phyloP scores from a whole-genome alignment of 225 moss, liverwort and hornwort species.

The Thuidium tamariscinum region DNA sequence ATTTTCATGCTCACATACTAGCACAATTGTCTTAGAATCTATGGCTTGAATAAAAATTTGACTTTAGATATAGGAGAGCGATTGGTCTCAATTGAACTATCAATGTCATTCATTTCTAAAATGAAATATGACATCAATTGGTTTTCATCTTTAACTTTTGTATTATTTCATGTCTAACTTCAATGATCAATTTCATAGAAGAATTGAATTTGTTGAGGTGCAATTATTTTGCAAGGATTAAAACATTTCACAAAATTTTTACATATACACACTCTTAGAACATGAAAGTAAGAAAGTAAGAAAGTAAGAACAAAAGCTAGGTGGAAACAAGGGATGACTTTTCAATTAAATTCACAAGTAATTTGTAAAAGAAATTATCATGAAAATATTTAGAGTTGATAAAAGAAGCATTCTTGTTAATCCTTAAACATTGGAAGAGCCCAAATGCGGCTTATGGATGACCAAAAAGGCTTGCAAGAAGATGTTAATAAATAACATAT shows the following conservation, averaged over 20 bases:
- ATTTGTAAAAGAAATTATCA: background rate
- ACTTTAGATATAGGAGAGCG: too few relatives aligned
- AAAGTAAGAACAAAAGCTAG: background rate
- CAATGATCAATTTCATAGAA: too few relatives aligned
- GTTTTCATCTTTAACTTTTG: background rate
- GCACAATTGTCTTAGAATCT: too few relatives aligned
- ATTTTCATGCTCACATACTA: too few relatives aligned
- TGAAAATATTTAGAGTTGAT: background rate
- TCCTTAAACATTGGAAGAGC: fast-evolving
- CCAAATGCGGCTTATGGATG: too few relatives aligned
- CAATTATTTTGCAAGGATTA: background rate
- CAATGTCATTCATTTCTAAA: background rate
- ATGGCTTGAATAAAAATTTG: background rate
- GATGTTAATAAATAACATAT: background rate
- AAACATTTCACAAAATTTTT: background rate
- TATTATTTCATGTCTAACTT: background rate
- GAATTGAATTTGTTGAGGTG: too few relatives aligned
- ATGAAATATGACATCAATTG: background rate
- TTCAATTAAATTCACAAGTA: background rate
- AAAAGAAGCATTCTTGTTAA: background rate
- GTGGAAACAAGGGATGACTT: background rate
- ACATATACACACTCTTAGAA: fast-evolving
- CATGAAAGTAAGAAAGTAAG: background rate
- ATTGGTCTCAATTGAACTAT: background rate
- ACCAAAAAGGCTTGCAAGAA: fast-evolving